Evolutionary conservation across 2,329 filamentous ascomycete species (phyloP).

Genomic region (Sphaerulina vaccinii): DNA sequence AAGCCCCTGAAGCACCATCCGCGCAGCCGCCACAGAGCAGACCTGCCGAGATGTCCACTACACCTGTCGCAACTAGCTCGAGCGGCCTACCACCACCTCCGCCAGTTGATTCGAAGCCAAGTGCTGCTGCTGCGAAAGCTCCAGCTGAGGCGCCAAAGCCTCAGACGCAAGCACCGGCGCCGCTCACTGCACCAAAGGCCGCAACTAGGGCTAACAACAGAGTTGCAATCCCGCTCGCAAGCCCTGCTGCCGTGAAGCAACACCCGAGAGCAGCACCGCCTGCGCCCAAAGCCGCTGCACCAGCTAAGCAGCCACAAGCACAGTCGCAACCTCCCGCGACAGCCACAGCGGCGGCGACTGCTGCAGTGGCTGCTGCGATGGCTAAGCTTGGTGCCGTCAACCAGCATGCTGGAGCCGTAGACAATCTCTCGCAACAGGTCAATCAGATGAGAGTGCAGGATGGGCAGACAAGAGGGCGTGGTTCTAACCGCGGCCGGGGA

Average conservation of each 20-base stretch:
- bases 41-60: conserved; percentile 39
- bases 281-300: conserved; percentile 12
- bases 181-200: conserved; percentile 29
- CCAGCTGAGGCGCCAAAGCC: conserved; percentile 45
- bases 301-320: conserved; percentile 13
- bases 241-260: conserved; percentile 29
- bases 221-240: conserved; percentile 60
- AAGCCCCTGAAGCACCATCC: conserved; percentile 17
- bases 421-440: conserved; percentile 72
- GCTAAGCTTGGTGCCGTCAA: conserved; percentile 60
- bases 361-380: conserved; percentile 78
- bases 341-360: conserved; percentile 71
- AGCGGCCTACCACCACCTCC: conserved; percentile 57
- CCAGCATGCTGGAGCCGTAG: conserved; percentile 44
- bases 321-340: conserved; percentile 37
- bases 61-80: conserved; percentile 46
- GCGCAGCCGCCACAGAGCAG: conserved; percentile 30
- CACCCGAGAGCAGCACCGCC: conserved; percentile 19
- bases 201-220: conserved; percentile 49
- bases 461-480: conserved; percentile 41
- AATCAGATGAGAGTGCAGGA: conserved; percentile 65
- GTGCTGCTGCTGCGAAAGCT: conserved; percentile 56
- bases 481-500: conserved; percentile 44
- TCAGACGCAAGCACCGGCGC: conserved; percentile 34
- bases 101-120: conserved; percentile 68